Conservation (phyloP, 2,329 filamentous ascomycete species). For the Mariannaea sp. region DNA sequence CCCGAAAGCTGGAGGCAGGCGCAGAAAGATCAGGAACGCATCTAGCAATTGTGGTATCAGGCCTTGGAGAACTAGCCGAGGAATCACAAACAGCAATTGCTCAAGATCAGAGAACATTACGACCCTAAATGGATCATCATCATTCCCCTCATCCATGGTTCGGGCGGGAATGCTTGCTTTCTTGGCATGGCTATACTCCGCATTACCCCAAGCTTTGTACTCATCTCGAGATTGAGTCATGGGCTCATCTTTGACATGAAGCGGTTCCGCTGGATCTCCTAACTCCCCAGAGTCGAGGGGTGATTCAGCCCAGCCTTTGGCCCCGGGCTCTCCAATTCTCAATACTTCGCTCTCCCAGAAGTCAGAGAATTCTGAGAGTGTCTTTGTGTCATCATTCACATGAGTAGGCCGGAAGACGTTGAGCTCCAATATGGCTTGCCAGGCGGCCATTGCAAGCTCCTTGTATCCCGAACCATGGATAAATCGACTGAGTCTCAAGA, state of each 20-base stretch:
- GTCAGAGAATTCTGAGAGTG: constrained; percentile 58
- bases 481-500: constrained; percentile 75
- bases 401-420: constrained; percentile 63
- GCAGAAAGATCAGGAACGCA: constrained; percentile 71
- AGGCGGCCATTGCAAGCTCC: constrained; percentile 77
- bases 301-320: constrained; percentile 73
- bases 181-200: constrained; percentile 58
- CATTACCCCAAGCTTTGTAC: constrained; percentile 56
- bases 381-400: constrained; percentile 32
- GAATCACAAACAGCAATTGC: constrained; percentile 62
- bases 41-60: constrained; percentile 62
- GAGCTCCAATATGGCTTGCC: constrained; percentile 82
- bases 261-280: constrained; percentile 49
- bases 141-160: constrained; percentile 72
- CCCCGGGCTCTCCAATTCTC: constrained; percentile 74
- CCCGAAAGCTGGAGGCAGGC: constrained; percentile 58
- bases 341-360: constrained; percentile 89
- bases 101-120: constrained; percentile 80
- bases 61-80: constrained; percentile 40
- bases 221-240: constrained; percentile 45
- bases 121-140: constrained; percentile 82
- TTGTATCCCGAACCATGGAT: constrained; percentile 76
- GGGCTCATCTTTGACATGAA: constrained; percentile 15
- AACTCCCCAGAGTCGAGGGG: constrained; percentile 44
- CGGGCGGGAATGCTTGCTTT: constrained; percentile 68